Conservation (phyloP, 2,329 filamentous ascomycete species). For the Akanthomyces uredinophilus region DNA sequence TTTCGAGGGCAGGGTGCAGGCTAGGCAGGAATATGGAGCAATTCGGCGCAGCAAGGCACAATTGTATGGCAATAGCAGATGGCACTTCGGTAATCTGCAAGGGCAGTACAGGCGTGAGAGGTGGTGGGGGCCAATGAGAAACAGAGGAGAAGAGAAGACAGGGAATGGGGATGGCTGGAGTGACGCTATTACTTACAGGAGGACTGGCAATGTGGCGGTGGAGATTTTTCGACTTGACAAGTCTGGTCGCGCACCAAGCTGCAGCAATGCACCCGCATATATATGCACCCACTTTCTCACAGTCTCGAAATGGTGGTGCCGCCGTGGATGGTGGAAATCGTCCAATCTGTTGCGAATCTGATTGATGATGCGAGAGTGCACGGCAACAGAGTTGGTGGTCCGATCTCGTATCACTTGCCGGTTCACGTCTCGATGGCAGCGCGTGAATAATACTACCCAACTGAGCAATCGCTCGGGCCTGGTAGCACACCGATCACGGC, state of each 20-base stretch:
- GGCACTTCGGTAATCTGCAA: conserved; percentile 12
- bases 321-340: neutral
- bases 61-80: neutral
- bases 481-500: neutral
- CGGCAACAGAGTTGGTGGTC: neutral
- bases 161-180: conserved; percentile 6
- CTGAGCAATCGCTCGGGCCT: neutral
- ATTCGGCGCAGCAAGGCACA: conserved; percentile 1
- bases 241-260: conserved; percentile 6
- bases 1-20: neutral
- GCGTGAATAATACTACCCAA: neutral
- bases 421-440: neutral
- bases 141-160: neutral
- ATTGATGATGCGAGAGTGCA: neutral
- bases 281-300: conserved; percentile 11
- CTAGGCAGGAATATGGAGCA: conserved; percentile 6
- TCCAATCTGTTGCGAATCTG: neutral
- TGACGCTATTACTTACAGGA: conserved; percentile 12
- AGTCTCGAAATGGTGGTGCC: neutral
- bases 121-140: conserved; percentile 11
- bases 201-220: conserved; percentile 11
- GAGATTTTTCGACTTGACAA: conserved; percentile 13
- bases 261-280: conserved; percentile 13
- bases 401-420: neutral
- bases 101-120: conserved; percentile 8